These are phyloP conservation scores for Acanthochlamys bracteata DNA, from an alignment of 106 monocot genomes.

Conservation along the genomic window DNA sequence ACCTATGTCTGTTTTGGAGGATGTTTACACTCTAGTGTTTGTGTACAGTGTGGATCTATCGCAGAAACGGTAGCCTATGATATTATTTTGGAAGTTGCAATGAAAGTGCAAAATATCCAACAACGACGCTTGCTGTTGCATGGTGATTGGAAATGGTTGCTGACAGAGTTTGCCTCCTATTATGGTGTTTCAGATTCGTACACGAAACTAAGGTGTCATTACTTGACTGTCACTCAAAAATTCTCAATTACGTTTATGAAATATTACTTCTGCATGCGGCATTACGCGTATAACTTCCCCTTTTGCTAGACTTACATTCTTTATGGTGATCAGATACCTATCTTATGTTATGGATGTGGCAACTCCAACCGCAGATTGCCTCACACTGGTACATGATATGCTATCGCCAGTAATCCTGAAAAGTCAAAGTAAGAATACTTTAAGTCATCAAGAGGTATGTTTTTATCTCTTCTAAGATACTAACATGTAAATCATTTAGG, in stretches of 20 bases:
- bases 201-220: constrained; percentile 67
- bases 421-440: constrained; percentile 39
- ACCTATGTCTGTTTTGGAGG: neutral
- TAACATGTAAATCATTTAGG: neutral
- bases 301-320: neutral
- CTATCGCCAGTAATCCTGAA: constrained; percentile 70
- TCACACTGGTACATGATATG: constrained; percentile 69
- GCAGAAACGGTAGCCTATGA: constrained; percentile 99
- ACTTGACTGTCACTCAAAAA: neutral
- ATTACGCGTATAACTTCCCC: too few relatives aligned
- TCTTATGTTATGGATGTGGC: constrained; percentile 99
- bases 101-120: constrained; percentile 85
- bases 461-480: neutral
- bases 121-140: constrained; percentile 80
- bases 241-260: neutral
- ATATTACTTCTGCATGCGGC: too few relatives aligned
- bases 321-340: constrained; percentile 56
- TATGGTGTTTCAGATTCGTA: constrained; percentile 97
- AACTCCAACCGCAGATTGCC: constrained; percentile 91
- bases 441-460: constrained; percentile 97
- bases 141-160: constrained; percentile 93
- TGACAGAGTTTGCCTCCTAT: constrained; percentile 89
- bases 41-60: constrained; percentile 80
- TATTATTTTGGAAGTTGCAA: constrained; percentile 84
- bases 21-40: constrained; percentile 3